Base-by-base conservation (phyloP, 2,329 filamentous ascomycete genomes). In the Helminthosporium solani region DNA sequence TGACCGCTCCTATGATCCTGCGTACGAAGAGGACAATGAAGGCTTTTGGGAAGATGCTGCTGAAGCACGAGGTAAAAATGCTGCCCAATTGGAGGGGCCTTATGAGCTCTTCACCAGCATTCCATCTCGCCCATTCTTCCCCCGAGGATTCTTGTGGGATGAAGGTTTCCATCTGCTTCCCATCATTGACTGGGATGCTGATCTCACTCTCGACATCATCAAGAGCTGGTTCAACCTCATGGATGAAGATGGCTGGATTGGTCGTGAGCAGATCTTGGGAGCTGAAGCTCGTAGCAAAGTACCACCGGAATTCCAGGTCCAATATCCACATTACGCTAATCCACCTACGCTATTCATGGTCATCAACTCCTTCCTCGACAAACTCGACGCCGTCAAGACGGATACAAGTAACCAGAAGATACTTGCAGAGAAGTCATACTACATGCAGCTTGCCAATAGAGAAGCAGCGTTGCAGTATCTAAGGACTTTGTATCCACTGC, bases 171-270 rank as follows among this genome's bases (percentile, higher is more conserved):
- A 99, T 64, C 77, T 99, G 28, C 76, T 96, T 38, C 91, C 91
- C 1, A 85, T 99, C 43, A 81, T 90, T 16, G 92, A 99, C 56
- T 99, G 91, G 88, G 94, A 99, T 66, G 83, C 90, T 42, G 91
- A 96, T 63, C 79, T 97, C 31, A 79, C 75, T 0, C 76, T 85
- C 40, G 90, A 96, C 53, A 90, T 99, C 54, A 81, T 97, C 52
- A 88, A 87, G 73, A 96, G 89, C 71, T 99, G 94, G 94, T 95
- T 95, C 74, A 90, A 86, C 54, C 81, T 95, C 15, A 96, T 97
- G 82, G 94, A 99, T 56, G 87, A 94, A 14, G 90, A 97, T 67
- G 94, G 94, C 43, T 99, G 94, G 94, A 97, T 99, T 65, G 89
- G 86, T 2, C 86, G 94, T 41, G 94, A 99, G 74, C 91, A 96